Base-by-base conservation (phyloP, 2,329 filamentous ascomycete species). In the Colletotrichum sp. region DNA sequence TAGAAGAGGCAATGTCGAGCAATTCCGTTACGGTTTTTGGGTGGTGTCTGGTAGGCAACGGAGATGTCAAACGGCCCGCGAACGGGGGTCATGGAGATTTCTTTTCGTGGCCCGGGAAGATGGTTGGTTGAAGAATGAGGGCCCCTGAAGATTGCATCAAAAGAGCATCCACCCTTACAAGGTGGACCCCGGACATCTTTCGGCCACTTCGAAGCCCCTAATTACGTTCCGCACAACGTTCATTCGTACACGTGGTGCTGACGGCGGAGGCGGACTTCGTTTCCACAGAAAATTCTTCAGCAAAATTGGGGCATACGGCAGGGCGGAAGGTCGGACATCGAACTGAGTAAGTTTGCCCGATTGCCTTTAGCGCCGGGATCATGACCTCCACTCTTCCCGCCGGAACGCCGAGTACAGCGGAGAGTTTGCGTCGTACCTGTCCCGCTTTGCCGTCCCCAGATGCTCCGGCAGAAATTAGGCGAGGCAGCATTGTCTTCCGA, bases 11-110 rank as follows among this genome's bases (percentile, higher is more conserved):
- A 38, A 68, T 52, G 43, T 52, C 43, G 3, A 60, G 18, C 28
- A n/a, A 60, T 24, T 34, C 30, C 8, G 16, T 61, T 16, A 15
- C 28, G n/a, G 12, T 34, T 34, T 32, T 48, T 32, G 43, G 57
- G 43, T 69, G 70, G 57, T 48, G 58, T 36, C 10, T 24, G 21
- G 70, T 12, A 58, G 8, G 15, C 38, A 43, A 21, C 63, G 34
- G 70, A 67, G 58, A 65, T 75, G 64, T 73, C 73, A 75, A 65
- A 65, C 73, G 70, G 73, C 48, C 73, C 73, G 70, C 28, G 57
- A 21, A 64, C 43, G 36, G 72, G 61, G 61, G 10, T 52, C 55
- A 57, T 72, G 69, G 73, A 65, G 74, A 60, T 61, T 65, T 55
- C 64, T 30, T 28, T 16, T 21, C 6, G n/a, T 16, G 28, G 8